These are phyloP conservation scores for Penicillium sp. DNA, from an alignment of 2,329 filamentous ascomycete species.

Conservation along the genomic window DNA sequence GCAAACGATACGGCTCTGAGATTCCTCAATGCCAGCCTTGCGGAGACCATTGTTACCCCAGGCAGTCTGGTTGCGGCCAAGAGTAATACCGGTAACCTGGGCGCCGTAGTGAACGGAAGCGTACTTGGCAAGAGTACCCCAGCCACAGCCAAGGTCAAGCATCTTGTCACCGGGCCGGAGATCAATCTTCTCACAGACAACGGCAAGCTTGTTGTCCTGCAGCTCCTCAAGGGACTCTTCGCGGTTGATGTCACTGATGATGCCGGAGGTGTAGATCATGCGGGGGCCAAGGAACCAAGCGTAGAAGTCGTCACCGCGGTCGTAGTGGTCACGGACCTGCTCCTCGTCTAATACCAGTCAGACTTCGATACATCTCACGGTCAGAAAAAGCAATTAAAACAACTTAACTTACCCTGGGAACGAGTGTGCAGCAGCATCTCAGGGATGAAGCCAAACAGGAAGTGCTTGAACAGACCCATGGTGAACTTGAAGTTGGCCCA, in stretches of 20 bases:
- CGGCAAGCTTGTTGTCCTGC: constrained; percentile 94
- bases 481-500: constrained; percentile 97
- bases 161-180: constrained; percentile 77
- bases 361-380: not conserved
- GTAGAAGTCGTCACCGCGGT: constrained; percentile 98
- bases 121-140: constrained; percentile 93
- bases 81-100: constrained; percentile 82
- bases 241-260: constrained; percentile 81
- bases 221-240: constrained; percentile 93
- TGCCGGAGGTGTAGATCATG: constrained; percentile 97
- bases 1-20: constrained; percentile 89
- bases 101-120: constrained; percentile 90
- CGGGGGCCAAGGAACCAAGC: constrained; percentile 96
- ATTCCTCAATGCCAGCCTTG: constrained; percentile 76
- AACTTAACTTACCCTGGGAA: constrained; percentile 65
- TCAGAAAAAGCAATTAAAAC: not conserved
- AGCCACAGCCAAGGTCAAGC: constrained; percentile 95
- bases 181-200: constrained; percentile 94
- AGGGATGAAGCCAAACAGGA: constrained; percentile 82
- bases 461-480: constrained; percentile 77
- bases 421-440: constrained; percentile 91
- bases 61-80: constrained; percentile 92
- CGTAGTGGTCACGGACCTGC: constrained; percentile 96
- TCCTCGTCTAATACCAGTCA: constrained; percentile 70
- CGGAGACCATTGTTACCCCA: constrained; percentile 93